Base-by-base conservation (phyloP, 192 early-diverging fungal species). In the Backusella parvicylindrica region DNA sequence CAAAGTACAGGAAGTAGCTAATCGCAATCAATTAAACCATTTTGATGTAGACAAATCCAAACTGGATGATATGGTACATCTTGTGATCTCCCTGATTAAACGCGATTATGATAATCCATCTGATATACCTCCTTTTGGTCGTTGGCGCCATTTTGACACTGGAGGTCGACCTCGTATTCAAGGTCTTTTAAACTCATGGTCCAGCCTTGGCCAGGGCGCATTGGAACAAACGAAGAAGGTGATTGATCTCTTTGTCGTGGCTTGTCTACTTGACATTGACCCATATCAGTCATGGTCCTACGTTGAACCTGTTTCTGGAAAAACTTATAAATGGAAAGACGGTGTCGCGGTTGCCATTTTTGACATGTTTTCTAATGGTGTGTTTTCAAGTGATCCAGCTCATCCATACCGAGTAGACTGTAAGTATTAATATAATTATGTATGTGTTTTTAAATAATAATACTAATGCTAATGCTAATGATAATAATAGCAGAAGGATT, bases 261-360 rank as follows among this genome's bases (percentile, higher is more conserved):
- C 93, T 6, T 94, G 96, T 18, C 86, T 98, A 6, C 81, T 98
- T 18, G 96, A 98, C 71, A 93, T 95, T 2, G 95, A 95, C 0
- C 94, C 96, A 0, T 94, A 94, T 5, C 85, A 86, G 72, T 37
- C 80, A 16, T 98, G 95, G 95, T 84, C 80, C 26, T 98, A 89
- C 79, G 73, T 80, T 32, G 91, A 94, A 75, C 71, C 74, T 16
- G 77, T 81, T 11, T 66, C 87, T 1, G 84, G 89, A 13, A 50
- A 73, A 11, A 76, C 78, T 8, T 86, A 91, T 73, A 79, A 81
- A 33, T 83, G 95, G 28, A 91, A 91, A 0, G 96, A 98, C 73
- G 96, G 95, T 0, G 74, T 98, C 56, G 96, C 92, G 1, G 81
- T 98, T 56, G 96, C 95, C 6, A 88, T 90, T 0, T 75, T 96